Evolutionary conservation across 805 yeast genomes (phyloP), one percentile per base, ranked within the genome.

Genomic region (Pichia exigua): DNA sequence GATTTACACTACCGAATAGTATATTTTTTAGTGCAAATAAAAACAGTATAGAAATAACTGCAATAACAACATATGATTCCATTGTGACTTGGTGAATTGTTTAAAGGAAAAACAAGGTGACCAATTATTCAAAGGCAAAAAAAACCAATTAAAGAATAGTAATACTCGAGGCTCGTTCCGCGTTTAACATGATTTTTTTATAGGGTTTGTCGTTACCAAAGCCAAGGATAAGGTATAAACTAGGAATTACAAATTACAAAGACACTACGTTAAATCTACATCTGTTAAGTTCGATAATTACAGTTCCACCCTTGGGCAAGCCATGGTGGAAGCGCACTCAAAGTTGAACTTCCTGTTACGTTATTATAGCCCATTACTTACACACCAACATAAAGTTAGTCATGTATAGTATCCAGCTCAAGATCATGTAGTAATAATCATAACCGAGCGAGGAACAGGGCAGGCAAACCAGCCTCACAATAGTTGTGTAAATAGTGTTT

Each of bases 381-480:
- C 26, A 47, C 38, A 42, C 20, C 55, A 54, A 44, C 39, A 20
- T 13, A 46, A 28, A 22, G 39, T 18, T 26, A 41, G 38, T 26
- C 32, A 53, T 35, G 39, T n/a, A 47, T 26, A 52, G 68, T 68
- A 79, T 78, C 84, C 84, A 79, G 84, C 84, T 79, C 84, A 78
- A 79, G 82, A 76, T 66, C 65, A 49, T 32, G 39, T 27, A 55
- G 27, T 51, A 54, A 69, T 63, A 27, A 52, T 51, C 49, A 48
- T 51, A 64, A 68, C 74, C 82, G 84, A 79, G 84, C 84, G 79
- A 79, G 84, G 84, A 73, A 79, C 68, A 69, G 76, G 83, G 84
- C 80, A 54, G 13, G 20, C 6, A 7, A 32, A 24, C 24, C 28
- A 21, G 44, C 10, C 20, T 28, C 7, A 27, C 10, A 7, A 28